Evolutionary conservation across 176 grass and related monocot species (phyloP).

Genomic region (Ensete glaucum): DNA sequence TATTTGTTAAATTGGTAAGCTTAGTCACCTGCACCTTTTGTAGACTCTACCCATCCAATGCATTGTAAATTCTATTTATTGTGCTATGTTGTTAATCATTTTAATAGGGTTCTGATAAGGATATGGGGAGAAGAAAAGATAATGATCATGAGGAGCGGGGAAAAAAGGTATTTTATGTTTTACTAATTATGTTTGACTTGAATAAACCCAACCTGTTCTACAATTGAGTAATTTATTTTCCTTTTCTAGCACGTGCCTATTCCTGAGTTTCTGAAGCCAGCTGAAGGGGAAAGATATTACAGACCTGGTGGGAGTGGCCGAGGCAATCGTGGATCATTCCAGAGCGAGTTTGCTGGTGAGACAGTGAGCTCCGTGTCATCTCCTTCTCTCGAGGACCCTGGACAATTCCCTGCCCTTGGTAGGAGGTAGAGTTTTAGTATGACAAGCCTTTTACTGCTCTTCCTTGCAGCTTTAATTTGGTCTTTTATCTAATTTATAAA

Average conservation of each 20-base stretch:
- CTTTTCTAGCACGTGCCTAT: not conserved
- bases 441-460: not conserved
- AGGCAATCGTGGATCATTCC: not conserved
- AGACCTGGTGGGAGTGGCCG: not conserved
- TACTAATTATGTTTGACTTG: not conserved
- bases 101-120: constrained; percentile 6
- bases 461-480: not conserved
- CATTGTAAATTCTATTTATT: not conserved
- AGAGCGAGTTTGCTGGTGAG: not conserved
- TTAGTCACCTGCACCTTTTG: not conserved
- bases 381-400: not conserved
- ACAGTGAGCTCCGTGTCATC: not conserved
- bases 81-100: not conserved
- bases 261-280: not conserved
- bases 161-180: not conserved
- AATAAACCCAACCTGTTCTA: not conserved
- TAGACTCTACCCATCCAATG: not conserved
- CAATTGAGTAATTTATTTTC: not conserved
- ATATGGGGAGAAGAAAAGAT: not conserved
- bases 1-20: constrained; percentile 6
- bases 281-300: not conserved
- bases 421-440: not conserved
- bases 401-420: not conserved
- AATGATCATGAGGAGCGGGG: not conserved
- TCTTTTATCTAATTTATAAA: too few relatives aligned